Evolutionary conservation across 148 eudicot species (phyloP).

Genomic region (Linanthus parryae): DNA sequence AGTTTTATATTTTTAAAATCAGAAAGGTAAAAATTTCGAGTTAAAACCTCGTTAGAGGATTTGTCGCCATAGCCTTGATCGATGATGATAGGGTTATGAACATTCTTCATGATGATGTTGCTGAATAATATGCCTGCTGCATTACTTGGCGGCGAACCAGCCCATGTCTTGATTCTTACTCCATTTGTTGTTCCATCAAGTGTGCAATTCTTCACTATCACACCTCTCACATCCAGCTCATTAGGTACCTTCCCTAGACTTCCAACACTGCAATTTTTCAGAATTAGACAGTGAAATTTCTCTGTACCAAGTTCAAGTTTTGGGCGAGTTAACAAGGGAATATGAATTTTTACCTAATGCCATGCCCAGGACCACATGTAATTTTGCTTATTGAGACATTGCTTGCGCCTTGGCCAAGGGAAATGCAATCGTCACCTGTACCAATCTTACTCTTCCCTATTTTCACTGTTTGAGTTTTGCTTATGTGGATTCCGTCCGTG

Average conservation of each 20-base stretch:
- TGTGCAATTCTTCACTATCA: slow-evolving; percentile 41
- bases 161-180: slow-evolving; percentile 59
- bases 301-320: too few species aligned
- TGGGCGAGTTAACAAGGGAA: neutral
- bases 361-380: slow-evolving; percentile 76
- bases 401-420: slow-evolving; percentile 55
- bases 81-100: slow-evolving; percentile 52
- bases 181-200: slow-evolving; percentile 52
- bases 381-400: slow-evolving; percentile 37
- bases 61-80: slow-evolving; percentile 50
- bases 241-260: slow-evolving; percentile 61
- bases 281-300: neutral
- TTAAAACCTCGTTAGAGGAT: slow-evolving; percentile 12
- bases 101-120: slow-evolving; percentile 44
- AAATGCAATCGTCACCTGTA: slow-evolving; percentile 76
- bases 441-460: slow-evolving; percentile 25
- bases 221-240: slow-evolving; percentile 56
- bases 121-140: slow-evolving; percentile 32
- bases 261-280: slow-evolving; percentile 42
- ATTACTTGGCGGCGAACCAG: slow-evolving; percentile 23
- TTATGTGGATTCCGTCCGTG: slow-evolving; percentile 72
- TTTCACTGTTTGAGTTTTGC: slow-evolving; percentile 31
- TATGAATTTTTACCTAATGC: slow-evolving; percentile 50
- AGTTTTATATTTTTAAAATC: neutral
- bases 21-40: neutral